Evolutionary conservation across 208 protist genomes (phyloP), one percentile per base, ranked within the genome.

Genomic region (Trypanosoma theileri): DNA sequence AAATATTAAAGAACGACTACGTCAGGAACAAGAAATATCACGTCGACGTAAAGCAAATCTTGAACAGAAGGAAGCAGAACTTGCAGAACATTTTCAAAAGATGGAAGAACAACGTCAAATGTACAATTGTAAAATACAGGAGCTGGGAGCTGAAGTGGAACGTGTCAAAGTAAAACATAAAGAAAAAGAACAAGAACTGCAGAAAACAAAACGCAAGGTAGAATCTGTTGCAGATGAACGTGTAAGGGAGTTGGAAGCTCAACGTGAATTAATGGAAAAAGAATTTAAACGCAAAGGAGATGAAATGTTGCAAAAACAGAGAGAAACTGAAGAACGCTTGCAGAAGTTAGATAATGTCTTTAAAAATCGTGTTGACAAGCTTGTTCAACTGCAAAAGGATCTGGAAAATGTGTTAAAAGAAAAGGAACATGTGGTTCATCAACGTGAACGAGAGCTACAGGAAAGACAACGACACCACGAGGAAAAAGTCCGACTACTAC

Each of bases 61-160:
- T 73, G 79, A 90, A 64, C 58, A 66, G 69, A 77, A 84, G 21
- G 84, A 94, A 77, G 71, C 75, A 4, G 72, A 84, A 65, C 68
- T 92, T 44, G 79, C 67, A 35, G 60, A 53, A 35, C 77, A 71
- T 10, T 71, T 87, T 71, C 82, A 70, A 10, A 73, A 80, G 42
- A 66, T 86, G 71, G 86, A 92, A 59, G 80, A 80, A 41, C 69
- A 92, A 77, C 77, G 79, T n/a, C 55, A 75, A 44, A 40, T 66
- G 17, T 93, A 90, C 70, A 77, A 92, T 59, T 68, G 54, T 16
- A 84, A 85, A 63, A 85, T 95, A 84, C 66, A 73, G 35, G 71
- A 71, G 7, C 73, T 95, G n/a, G 84, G 91, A 73, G 76, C 35
- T 10, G 77, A 92, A 66, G 68, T 80, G 4, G 82, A 92, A 48